Conservation (phyloP, 2,329 filamentous ascomycete genomes). For the Epichloe elymi region DNA sequence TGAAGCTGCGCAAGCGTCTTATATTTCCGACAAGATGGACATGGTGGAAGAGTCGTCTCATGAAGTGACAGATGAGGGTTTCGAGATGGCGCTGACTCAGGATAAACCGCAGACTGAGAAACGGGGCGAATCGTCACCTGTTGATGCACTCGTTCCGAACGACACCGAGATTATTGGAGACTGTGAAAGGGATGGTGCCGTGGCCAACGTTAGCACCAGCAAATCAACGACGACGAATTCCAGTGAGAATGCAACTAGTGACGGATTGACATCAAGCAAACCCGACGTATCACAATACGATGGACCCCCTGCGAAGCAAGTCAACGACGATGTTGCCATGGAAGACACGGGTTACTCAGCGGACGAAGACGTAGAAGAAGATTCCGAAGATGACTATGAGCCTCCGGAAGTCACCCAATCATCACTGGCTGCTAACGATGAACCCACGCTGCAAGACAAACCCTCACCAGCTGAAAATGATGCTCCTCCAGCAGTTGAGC, state of each 20-base stretch:
- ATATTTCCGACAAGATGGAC: background rate
- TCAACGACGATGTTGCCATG: slow-evolving; percentile 6
- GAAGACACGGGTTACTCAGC: slow-evolving; percentile 17
- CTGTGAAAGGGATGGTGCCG: background rate
- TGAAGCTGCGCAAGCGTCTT: background rate
- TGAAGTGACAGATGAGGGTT: background rate
- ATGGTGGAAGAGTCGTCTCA: background rate
- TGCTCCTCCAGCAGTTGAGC: background rate
- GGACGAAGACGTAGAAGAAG: slow-evolving; percentile 23
- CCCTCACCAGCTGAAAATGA: background rate
- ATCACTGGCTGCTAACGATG: background rate
- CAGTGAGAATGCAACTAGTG: background rate
- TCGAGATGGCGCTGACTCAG: background rate
- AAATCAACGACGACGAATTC: background rate
- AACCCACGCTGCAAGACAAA: slow-evolving; percentile 4
- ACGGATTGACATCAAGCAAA: background rate
- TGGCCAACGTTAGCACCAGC: background rate
- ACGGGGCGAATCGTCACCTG: background rate
- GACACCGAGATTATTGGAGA: background rate
- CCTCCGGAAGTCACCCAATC: slow-evolving; percentile 29
- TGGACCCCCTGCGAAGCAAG: background rate
- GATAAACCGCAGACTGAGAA: background rate
- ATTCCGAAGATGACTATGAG: slow-evolving; percentile 39
- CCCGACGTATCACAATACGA: background rate
- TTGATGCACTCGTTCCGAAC: background rate